Percentiles rank a stretch among this genome's conserved stretches.
Evolutionary conservation across 1,284 basidiomycete genomes (phyloP).

Genomic region (Wolfiporia cocos): DNA sequence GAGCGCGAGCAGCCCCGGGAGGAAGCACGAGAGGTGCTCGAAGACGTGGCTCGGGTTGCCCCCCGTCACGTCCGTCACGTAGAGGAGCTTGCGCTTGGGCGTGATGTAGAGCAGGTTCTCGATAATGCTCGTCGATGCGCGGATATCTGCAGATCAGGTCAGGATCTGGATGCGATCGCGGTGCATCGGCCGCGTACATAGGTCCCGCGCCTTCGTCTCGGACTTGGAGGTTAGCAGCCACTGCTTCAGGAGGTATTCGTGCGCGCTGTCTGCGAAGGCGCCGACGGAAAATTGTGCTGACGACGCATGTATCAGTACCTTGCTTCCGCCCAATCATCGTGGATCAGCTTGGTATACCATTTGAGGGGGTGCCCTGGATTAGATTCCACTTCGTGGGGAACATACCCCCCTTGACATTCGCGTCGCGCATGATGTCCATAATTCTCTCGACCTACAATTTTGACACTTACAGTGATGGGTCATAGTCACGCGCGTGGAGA

Average conservation of each 20-base stretch:
- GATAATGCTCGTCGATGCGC: conserved; percentile 54
- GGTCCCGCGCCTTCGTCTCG: conserved; percentile 51
- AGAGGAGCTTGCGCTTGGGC: conserved; percentile 58
- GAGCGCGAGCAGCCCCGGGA: conserved; percentile 71
- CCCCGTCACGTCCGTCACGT: conserved; percentile 28
- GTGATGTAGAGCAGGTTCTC: conserved; percentile 61
- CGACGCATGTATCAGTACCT: too few relatives aligned
- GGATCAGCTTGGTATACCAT: conserved; percentile 24
- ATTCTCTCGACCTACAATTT: conserved; percentile 42
- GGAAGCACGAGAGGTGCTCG: conserved; percentile 76
- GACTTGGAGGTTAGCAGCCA: conserved; percentile 57
- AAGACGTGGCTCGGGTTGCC: conserved; percentile 44
- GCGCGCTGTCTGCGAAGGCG: conserved; percentile 60
- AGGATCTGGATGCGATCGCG: neutral
- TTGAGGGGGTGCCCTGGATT: conserved; percentile 31
- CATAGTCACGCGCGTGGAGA: too few relatives aligned
- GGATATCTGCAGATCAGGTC: conserved; percentile 41
- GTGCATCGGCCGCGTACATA: conserved; percentile 41
- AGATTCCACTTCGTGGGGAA: conserved; percentile 49
- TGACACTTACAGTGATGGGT: too few relatives aligned
- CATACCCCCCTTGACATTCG: conserved; percentile 47
- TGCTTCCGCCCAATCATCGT: too few relatives aligned
- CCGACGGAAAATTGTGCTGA: conserved; percentile 45
- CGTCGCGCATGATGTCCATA: conserved; percentile 40
- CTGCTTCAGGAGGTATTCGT: conserved; percentile 76